Conservation (phyloP, 371 early-diverging fungal genomes). For the Blakeslea trispora region DNA sequence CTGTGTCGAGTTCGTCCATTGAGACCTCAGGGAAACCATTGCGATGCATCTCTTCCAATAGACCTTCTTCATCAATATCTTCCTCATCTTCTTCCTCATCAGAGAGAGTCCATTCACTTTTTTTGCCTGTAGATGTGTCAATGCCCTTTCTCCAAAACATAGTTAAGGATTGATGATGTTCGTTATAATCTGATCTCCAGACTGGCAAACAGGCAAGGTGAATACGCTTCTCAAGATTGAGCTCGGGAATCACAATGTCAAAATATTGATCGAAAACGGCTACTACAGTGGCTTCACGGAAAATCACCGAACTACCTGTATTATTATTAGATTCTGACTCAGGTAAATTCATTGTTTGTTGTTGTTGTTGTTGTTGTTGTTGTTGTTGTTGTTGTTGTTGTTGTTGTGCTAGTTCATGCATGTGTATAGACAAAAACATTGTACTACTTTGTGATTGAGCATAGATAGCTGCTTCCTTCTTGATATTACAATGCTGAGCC, state of each 20-base stretch:
- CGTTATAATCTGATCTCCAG: slow-evolving; percentile 42
- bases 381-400: slow-evolving; percentile 27
- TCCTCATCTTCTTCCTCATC: slow-evolving; percentile 36
- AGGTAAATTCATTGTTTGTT: slow-evolving; percentile 23
- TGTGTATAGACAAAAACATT: slow-evolving; percentile 62
- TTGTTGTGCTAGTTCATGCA: slow-evolving; percentile 15
- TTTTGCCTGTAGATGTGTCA: slow-evolving; percentile 39
- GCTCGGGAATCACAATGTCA: slow-evolving; percentile 63
- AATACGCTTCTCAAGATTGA: slow-evolving; percentile 62
- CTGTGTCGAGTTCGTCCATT: background rate
- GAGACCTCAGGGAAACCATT: background rate
- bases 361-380: slow-evolving; percentile 18
- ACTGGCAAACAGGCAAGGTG: slow-evolving; percentile 49
- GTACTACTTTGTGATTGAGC: slow-evolving; percentile 74
- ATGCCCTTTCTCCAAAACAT: slow-evolving; percentile 60
- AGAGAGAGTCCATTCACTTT: slow-evolving; percentile 34
- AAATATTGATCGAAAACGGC: slow-evolving; percentile 51
- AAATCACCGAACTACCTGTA: slow-evolving; percentile 29
- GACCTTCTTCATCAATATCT: slow-evolving; percentile 13
- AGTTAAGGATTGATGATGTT: slow-evolving; percentile 38
- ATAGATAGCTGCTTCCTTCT: slow-evolving; percentile 68
- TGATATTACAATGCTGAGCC: slow-evolving; percentile 74
- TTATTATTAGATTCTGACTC: slow-evolving; percentile 4
- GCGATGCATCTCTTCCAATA: background rate
- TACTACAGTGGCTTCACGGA: slow-evolving; percentile 44